Evolutionary conservation across 139 green algal species (phyloP).

Genomic region (Chlorella sorokiniana): DNA sequence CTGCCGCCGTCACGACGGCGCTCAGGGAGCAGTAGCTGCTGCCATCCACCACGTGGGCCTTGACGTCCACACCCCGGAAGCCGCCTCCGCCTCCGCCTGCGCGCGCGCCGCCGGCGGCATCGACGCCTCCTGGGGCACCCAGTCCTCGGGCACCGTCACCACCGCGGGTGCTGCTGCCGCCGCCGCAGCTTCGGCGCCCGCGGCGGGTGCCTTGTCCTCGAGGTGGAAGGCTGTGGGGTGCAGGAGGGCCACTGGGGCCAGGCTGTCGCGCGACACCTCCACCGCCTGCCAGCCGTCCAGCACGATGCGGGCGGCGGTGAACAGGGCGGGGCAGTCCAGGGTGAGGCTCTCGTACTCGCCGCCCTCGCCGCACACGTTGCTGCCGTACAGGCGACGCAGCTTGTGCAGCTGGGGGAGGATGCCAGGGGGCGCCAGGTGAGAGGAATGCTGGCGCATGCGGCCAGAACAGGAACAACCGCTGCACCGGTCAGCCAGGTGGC

Average conservation of each 20-base stretch:
- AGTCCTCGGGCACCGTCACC: background rate
- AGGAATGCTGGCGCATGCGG: too few species aligned
- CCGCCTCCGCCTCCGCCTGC: background rate
- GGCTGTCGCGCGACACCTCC: constrained; percentile 47
- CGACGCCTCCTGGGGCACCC: background rate
- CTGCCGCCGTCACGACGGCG: constrained; percentile 13
- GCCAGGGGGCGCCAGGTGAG: too few species aligned
- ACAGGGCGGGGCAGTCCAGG: constrained; percentile 85
- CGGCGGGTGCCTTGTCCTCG: constrained; percentile 58
- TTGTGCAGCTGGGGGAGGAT: constrained; percentile 50
- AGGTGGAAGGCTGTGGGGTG: constrained; percentile 75
- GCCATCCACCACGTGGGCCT: background rate
- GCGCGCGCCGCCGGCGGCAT: constrained; percentile 16
- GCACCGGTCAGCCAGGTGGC: too few species aligned
- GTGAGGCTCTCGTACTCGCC: constrained; percentile 97
- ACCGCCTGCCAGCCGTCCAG: constrained; percentile 66
- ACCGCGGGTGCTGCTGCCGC: background rate
- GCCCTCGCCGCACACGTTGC: constrained; percentile 95
- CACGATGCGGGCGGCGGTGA: constrained; percentile 73
- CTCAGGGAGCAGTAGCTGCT: constrained; percentile 12
- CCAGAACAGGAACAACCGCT: too few species aligned
- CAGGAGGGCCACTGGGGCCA: constrained; percentile 65
- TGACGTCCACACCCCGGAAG: constrained; percentile 8
- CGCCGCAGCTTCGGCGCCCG: background rate
- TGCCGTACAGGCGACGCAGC: constrained; percentile 73